These are phyloP conservation scores for Austroboletus novae-zelandiae DNA, from an alignment of 1,284 basidiomycete genomes.

Conservation along the genomic window DNA sequence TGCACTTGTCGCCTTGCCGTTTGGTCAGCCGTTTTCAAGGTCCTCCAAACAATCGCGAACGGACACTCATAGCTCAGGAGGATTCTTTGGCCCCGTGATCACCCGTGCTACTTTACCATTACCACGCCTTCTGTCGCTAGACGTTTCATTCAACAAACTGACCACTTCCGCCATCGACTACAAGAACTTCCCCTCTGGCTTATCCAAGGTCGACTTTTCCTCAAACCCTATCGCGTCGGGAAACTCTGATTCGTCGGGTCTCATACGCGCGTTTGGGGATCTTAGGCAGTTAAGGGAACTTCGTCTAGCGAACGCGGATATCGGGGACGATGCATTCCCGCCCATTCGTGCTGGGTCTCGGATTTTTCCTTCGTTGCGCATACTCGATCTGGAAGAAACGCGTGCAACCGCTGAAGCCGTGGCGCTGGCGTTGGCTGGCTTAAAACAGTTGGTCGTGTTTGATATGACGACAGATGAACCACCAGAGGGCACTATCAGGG, in stretches of 20 bases:
- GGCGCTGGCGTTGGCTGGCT: slow-evolving; percentile 41
- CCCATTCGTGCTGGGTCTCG: slow-evolving; percentile 34
- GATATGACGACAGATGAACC: slow-evolving; percentile 53
- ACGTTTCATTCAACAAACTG: slow-evolving; percentile 66
- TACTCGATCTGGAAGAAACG: slow-evolving; percentile 68
- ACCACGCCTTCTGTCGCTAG: slow-evolving; percentile 56
- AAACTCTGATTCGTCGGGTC: slow-evolving; percentile 18
- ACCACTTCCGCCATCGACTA: slow-evolving; percentile 51
- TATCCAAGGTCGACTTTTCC: slow-evolving; percentile 52
- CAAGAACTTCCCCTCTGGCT: slow-evolving; percentile 43
- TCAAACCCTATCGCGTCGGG: slow-evolving; percentile 49
- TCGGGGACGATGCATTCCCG: slow-evolving; percentile 59
- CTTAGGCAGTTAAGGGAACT: slow-evolving; percentile 59
- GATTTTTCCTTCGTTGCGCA: slow-evolving; percentile 49
- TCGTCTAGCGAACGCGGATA: slow-evolving; percentile 51
- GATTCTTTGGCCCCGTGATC: slow-evolving; percentile 63
- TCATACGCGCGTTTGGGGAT: slow-evolving; percentile 40
- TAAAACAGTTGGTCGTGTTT: slow-evolving; percentile 52
- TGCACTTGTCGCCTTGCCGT: slow-evolving; percentile 54
- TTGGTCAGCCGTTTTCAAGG: slow-evolving; percentile 49
- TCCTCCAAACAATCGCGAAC: slow-evolving; percentile 27
- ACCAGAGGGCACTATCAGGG: slow-evolving; percentile 46
- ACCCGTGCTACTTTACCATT: slow-evolving; percentile 59
- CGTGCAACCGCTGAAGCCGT: slow-evolving; percentile 47
- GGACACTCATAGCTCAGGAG: slow-evolving; percentile 38